phyloP scores from a whole-genome alignment of 108 stramenopile species.

The Cyclotella sp. region DNA sequence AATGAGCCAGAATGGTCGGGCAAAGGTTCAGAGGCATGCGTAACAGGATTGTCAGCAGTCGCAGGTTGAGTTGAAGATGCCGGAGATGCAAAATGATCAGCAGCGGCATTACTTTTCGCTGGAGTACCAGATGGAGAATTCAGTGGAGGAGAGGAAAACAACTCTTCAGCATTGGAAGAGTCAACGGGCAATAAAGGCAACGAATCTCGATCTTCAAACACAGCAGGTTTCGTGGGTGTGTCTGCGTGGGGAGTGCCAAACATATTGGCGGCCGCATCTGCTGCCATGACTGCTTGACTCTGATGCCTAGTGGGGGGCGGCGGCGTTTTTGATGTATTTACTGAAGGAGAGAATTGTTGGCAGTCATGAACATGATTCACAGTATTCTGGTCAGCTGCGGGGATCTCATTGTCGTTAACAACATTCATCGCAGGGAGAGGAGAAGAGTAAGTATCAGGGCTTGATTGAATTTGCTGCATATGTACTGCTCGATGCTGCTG shows the following conservation, averaged over 20 bases:
- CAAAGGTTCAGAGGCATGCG: background rate
- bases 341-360: background rate
- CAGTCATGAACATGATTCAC: background rate
- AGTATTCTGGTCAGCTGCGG: background rate
- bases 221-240: background rate
- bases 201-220: background rate
- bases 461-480: constrained; percentile 5
- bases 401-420: background rate
- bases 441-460: too few relatives aligned
- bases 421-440: too few relatives aligned
- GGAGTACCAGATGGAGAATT: background rate
- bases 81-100: constrained; percentile 45
- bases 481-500: background rate
- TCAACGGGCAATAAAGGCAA: background rate
- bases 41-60: background rate
- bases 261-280: constrained; percentile 14
- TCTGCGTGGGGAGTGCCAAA: constrained; percentile 11
- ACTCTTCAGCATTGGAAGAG: constrained; percentile 17
- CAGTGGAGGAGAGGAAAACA: constrained; percentile 33
- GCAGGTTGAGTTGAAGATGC: constrained; percentile 11
- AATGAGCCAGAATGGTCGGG: constrained; percentile 11
- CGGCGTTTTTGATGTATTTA: background rate
- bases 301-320: background rate
- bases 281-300: constrained; percentile 6
- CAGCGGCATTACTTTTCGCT: background rate